Evolutionary conservation across 75 land plant species (phyloP).

Genomic region (Pinus albicaulis): DNA sequence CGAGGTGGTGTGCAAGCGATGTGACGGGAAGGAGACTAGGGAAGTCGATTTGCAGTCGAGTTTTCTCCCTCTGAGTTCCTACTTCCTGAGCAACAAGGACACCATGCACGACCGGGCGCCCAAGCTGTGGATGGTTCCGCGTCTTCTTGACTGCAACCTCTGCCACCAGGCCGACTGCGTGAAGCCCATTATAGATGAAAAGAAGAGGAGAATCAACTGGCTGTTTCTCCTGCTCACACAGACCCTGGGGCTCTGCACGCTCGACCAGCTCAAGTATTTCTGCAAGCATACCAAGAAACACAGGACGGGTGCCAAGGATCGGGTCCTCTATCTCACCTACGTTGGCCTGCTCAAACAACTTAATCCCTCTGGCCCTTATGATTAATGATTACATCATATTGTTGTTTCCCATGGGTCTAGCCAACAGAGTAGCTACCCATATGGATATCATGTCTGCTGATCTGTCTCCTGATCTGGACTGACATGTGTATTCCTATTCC

Average conservation of each 20-base stretch:
- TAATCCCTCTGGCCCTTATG: constrained; percentile 37
- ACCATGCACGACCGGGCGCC: constrained; percentile 82
- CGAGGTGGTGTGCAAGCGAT: constrained; percentile 61
- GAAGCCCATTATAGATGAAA: constrained; percentile 48
- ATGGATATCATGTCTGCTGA: too few species aligned
- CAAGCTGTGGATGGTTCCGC: constrained; percentile 52
- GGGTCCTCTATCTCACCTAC: constrained; percentile 81
- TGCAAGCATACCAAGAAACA: constrained; percentile 78
- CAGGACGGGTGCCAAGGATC: constrained; percentile 84
- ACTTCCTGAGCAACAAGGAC: constrained; percentile 27
- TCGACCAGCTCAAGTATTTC: constrained; percentile 88
- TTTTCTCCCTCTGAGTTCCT: constrained; percentile 19
- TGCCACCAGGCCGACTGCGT: constrained; percentile 55
- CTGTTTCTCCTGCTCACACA: constrained; percentile 76
- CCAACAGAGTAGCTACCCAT: neutral
- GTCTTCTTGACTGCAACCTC: constrained; percentile 41
- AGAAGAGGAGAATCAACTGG: constrained; percentile 80
- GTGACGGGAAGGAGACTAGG: constrained; percentile 21
- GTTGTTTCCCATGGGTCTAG: neutral
- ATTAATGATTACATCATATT: neutral
- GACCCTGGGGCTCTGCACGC: constrained; percentile 60
- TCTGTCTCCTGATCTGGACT: too few species aligned
- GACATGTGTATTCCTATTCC: too few species aligned
- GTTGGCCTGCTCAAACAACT: constrained; percentile 71
- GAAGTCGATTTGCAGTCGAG: constrained; percentile 25